Evolutionary conservation across 2,329 filamentous ascomycete species (phyloP).

Genomic region (Colletotrichum higginsianum): DNA sequence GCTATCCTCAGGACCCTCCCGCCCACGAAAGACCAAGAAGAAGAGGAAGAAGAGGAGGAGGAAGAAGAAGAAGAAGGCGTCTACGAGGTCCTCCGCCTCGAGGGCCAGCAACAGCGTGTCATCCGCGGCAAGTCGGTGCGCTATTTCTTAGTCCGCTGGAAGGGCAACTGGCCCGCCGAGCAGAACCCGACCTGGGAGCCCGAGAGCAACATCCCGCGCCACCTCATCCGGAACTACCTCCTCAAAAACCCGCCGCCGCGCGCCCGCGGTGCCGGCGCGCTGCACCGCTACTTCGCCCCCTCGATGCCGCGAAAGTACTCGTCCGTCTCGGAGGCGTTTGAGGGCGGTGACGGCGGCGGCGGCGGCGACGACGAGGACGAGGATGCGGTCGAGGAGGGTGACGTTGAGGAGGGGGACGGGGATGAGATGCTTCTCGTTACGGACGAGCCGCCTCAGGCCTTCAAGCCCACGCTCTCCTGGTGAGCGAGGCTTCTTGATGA

Average conservation of each 20-base stretch:
- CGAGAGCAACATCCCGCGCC: constrained; percentile 62
- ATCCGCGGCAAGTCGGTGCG: constrained; percentile 55
- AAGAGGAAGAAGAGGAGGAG: too few species aligned
- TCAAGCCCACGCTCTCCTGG: constrained; percentile 30
- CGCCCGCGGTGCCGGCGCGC: constrained; percentile 40
- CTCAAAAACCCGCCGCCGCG: constrained; percentile 45
- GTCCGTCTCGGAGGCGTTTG: constrained; percentile 53
- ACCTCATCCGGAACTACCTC: constrained; percentile 59
- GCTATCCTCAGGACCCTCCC: constrained; percentile 13
- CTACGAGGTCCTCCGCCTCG: constrained; percentile 63
- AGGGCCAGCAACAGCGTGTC: constrained; percentile 57
- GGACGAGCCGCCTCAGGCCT: constrained; percentile 43
- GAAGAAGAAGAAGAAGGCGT: constrained; percentile 42
- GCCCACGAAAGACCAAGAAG: constrained; percentile 35
- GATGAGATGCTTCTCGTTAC: constrained; percentile 51
- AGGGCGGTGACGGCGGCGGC: constrained; percentile 44
- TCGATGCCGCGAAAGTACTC: constrained; percentile 49
- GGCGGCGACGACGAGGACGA: constrained; percentile 42
- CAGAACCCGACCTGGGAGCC: constrained; percentile 74
- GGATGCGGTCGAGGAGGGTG: constrained; percentile 45
- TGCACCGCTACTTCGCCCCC: constrained; percentile 19
- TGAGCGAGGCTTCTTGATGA: constrained; percentile 6
- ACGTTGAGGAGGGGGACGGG: constrained; percentile 6
- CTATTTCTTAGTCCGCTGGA: constrained; percentile 69
- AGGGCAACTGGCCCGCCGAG: constrained; percentile 68